Base-by-base conservation (phyloP, 2,329 filamentous ascomycete species). In the Talaromyces atroroseus region DNA sequence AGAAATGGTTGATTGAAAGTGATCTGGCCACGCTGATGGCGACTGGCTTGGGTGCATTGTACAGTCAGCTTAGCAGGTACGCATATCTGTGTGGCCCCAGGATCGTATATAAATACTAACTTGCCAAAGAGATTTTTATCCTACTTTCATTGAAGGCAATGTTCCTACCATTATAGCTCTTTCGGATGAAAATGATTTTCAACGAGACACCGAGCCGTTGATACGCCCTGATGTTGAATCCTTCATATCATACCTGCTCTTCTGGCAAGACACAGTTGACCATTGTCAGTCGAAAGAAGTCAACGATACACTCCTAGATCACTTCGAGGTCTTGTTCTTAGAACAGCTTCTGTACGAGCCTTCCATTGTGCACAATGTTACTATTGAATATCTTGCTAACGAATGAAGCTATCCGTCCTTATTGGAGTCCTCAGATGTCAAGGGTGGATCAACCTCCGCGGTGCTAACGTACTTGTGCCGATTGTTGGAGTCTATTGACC, bases 231-330 rank as follows among this genome's bases (percentile, higher is more conserved):
- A 96, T 65, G 83, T 97, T 66, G 86, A 92, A 54, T 95, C 92
- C 0, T 99, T 99, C 66, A 80, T 99, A 44, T 96, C 94, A 0
- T 95, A 97, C 68, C 80, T 99, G 49, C 79, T 95, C 5, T 99
- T 99, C 68, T 99, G 94, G 94, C 94, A 99, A 74, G 94, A 99
- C 71, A 92, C 96, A 34, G 78, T 99, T 59, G 94, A 97, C 70
- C 92, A 97, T 72, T 99, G 94, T 75, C 85, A 86, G 65, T 97
- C 92, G 3, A 80, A 86, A 1, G 92, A 97, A 68, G 90, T 99
- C 63, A 94, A 92, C 69, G 90, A 90, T 62, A 96, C 92, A 0
- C 78, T 99, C 51, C 80, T 99, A 32, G 94, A 99, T 69, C 94
- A 99, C 73, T 99, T 99, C 67, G 92, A 96, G 69, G 88, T 97